Percentiles rank a stretch among this genome's conserved stretches.
Conservation (phyloP, 1,139 yeast species). For the Suhomyces bokatorum region DNA sequence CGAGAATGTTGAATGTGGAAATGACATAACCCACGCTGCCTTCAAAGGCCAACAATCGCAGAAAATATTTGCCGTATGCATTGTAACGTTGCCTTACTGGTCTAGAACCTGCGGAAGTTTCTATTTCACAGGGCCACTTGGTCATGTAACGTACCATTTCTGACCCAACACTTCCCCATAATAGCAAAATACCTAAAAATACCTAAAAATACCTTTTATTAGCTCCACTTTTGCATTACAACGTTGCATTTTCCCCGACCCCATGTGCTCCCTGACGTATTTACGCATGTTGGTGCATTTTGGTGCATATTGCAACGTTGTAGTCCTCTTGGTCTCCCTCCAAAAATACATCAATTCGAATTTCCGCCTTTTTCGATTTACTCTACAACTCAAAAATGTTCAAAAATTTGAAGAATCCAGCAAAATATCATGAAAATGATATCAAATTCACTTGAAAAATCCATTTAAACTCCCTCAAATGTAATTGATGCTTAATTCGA, state of each 20-base stretch:
- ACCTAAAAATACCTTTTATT: too few species aligned
- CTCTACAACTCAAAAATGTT: not conserved
- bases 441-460: not conserved
- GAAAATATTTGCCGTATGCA: not conserved
- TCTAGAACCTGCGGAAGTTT: not conserved
- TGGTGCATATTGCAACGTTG: conserved; percentile 2
- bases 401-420: not conserved
- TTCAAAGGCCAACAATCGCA: not conserved
- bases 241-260: not conserved
- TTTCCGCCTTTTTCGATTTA: not conserved
- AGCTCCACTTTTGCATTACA: not conserved
- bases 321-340: not conserved
- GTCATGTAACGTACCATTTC: conserved; percentile 1
- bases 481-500: too few species aligned
- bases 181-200: too few species aligned
- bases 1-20: too few species aligned
- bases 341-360: not conserved
- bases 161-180: not conserved
- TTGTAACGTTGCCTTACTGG: conserved; percentile 4
- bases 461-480: not conserved
- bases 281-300: not conserved
- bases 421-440: not conserved
- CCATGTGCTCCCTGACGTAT: not conserved
- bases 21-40: not conserved
- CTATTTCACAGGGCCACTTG: not conserved